These are phyloP conservation scores for Ganoderma lucidum DNA, from an alignment of 1,284 basidiomycete species.

Conservation along the genomic window DNA sequence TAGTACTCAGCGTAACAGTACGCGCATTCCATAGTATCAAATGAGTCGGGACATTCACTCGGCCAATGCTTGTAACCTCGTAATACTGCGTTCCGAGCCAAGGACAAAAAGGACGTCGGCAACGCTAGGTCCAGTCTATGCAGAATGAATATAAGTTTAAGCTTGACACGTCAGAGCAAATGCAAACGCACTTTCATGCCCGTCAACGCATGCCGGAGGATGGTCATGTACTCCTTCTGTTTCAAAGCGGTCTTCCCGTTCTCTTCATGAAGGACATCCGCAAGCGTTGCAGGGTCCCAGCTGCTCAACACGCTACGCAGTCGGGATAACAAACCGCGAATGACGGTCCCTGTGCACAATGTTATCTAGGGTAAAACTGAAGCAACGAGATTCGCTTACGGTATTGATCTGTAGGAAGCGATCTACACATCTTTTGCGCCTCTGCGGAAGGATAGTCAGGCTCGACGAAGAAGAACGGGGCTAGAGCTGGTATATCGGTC, in stretches of 20 bases:
- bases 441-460: conserved; percentile 66
- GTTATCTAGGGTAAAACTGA: not conserved
- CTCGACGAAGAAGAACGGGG: conserved; percentile 79
- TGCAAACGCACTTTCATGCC: conserved; percentile 70
- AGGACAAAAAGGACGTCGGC: conserved; percentile 53
- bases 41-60: not conserved
- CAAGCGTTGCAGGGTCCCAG: conserved; percentile 44
- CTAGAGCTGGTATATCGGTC: conserved; percentile 69
- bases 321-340: conserved; percentile 25
- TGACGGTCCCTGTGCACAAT: conserved; percentile 24
- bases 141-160: not conserved
- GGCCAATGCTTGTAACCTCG: conserved; percentile 38
- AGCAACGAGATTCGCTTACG: conserved; percentile 21
- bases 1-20: conserved; percentile 1
- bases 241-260: conserved; percentile 50
- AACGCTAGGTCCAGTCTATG: conserved; percentile 58
- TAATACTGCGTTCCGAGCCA: conserved; percentile 46
- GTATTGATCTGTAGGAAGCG: conserved; percentile 41
- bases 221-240: conserved; percentile 70
- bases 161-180: not conserved
- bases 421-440: conserved; percentile 61
- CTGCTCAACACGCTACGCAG: conserved; percentile 13
- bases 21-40: not conserved
- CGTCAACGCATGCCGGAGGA: conserved; percentile 79
- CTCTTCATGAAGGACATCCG: conserved; percentile 55